Base-by-base conservation (phyloP, 1,139 yeast species). In the Petasospora rhodanensis region DNA sequence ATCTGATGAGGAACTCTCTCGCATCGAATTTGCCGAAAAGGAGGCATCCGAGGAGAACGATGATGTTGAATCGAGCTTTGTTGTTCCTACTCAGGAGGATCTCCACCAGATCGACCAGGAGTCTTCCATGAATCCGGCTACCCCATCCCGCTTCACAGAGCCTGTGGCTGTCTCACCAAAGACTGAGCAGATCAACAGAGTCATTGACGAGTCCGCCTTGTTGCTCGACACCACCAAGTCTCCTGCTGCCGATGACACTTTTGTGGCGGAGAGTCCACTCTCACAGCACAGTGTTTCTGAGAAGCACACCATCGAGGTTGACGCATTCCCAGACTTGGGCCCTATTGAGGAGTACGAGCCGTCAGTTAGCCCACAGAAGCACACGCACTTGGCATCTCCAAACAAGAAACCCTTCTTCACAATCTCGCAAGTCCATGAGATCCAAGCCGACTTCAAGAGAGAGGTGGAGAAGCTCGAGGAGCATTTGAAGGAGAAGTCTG, bases 401-500 rank as follows among this genome's bases (percentile, higher is more conserved):
- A 49, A 36, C 30, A 49, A 44, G 31, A 50, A 42, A 30, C 58
- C 59, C 8, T 42, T 49, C 15, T 54, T 54, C 36, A 42, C 56
- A 5, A 43, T 53, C 17, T 23, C 40, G 4, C 63, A 70, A 42
- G 71, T 77, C 49, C 72, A 72, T 52, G 65, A 69, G 45, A 67
- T 75, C 50, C 73, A 71, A 56, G 52, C 67, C 29, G 78, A 73
- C 28, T 73, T 70, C 49, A 77, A 76, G 45, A 71, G 59, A 14
- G 76, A 76, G 51, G 69, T 67, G 54, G 63, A 68, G 42, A 68
- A 66, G 44, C 70, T 78, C 58, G 73, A 73, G 56, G 55, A 64
- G 34, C 66, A 62, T 35, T 53, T 78, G 60, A 70, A 68, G 27
- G 70, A 63, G 34, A 82, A 76, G 55, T 71, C 62, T 16, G 52